Percentiles rank a stretch among this genome's conserved stretches.
Conservation (phyloP, 306 rosid species). For the Purshia tridentata region DNA sequence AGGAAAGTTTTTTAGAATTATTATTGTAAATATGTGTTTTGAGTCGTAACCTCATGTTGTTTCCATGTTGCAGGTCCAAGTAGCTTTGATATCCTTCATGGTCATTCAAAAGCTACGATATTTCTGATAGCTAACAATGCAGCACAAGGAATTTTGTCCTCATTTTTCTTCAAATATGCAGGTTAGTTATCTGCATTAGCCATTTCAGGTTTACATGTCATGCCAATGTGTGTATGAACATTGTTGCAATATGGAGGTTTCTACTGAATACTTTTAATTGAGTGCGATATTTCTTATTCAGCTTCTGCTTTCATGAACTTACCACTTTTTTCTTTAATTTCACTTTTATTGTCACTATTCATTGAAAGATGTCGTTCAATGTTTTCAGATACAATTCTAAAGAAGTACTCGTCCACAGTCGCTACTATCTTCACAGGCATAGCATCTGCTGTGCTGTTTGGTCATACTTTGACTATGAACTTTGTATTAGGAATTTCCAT, state of each 20-base stretch:
- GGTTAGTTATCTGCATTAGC: slow-evolving; percentile 41
- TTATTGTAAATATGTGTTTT: neutral
- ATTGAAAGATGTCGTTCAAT: slow-evolving; percentile 21
- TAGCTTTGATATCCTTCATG: slow-evolving; percentile 88
- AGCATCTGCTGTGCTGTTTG: slow-evolving; percentile 88
- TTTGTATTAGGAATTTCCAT: slow-evolving; percentile 92
- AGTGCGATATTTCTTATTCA: neutral
- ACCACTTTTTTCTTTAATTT: neutral
- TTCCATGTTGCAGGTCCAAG: slow-evolving; percentile 68
- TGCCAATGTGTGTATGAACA: neutral
- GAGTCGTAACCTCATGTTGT: slow-evolving; percentile 15
- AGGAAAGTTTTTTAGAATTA: slow-evolving; percentile 16
- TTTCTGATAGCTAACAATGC: slow-evolving; percentile 92
- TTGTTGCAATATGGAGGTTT: neutral
- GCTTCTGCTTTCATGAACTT: neutral
- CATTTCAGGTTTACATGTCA: neutral
- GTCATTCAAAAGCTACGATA: slow-evolving; percentile 96
- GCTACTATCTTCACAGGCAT: slow-evolving; percentile 99
- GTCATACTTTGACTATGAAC: slow-evolving; percentile 90
- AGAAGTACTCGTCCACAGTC: slow-evolving; percentile 96
- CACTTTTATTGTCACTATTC: neutral
- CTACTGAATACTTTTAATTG: neutral
- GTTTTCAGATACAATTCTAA: slow-evolving; percentile 88
- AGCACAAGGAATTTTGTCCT: slow-evolving; percentile 95
- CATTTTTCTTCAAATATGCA: slow-evolving; percentile 99